Base-by-base conservation (phyloP, 768 basidiomycete species). In the Rhizopogon vesiculosus region DNA sequence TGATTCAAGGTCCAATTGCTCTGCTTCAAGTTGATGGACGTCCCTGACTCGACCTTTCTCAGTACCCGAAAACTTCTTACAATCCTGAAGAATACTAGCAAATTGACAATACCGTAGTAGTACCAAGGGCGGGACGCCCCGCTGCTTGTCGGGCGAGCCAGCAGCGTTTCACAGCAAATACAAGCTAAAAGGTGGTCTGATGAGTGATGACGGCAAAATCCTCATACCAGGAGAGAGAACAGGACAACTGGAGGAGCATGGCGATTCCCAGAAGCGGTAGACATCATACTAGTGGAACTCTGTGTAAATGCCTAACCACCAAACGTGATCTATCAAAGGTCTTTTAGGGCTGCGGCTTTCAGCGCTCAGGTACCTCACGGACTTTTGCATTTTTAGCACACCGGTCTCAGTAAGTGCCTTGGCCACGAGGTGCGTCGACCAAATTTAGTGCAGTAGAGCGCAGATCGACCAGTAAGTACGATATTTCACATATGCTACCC, bases 321-420 rank as follows among this genome's bases (percentile, higher is more conserved):
- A 28, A 56, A 43, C 3, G 16, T 42, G 1, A 12, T 2, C 29
- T 18, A 10, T 13, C 18, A 25, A 12, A 38, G 12, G 5, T 13
- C 25, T 16, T n/a, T 15, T 16, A 45, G 44, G 16, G 12, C 35
- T 12, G 13, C 13, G 7, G 22, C 25, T 25, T 25, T 25, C 25
- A 25, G 25, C 25, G 7, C 16, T 22, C 25, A 55, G 46, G 2
- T 22, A 53, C 50, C 8, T 16, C 15, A 2, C 53, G 41, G 5
- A 55, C 31, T 45, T 25, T 25, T 25, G 25, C 25, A 25, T 25
- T 25, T 25, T 25, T 33, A 55, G 39, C n/a, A 76, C 60, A 9
- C 69, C 71, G 29, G 78, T 64, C 0, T 76, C 78, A 1, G 72
- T 64, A 44, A 69, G 70, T 3, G 74, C 72, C 57, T 78, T 79